Percentiles rank a stretch among this genome's conserved stretches.
phyloP scores from a whole-genome alignment of 495 filamentous ascomycete species.

The Clohesyomyces aquaticus region DNA sequence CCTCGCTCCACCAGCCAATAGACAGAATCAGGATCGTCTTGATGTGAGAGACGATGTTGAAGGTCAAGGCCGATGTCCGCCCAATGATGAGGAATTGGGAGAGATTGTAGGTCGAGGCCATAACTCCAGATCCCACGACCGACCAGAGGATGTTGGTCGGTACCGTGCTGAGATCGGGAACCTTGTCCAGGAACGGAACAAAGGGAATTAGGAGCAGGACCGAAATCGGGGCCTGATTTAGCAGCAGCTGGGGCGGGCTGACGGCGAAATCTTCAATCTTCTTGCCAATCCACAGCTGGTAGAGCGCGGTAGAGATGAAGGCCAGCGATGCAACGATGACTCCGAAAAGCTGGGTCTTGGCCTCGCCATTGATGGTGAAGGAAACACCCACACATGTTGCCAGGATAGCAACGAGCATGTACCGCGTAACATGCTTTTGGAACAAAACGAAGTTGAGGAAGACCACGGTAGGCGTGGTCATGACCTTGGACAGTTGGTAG shows the following conservation, averaged over 20 bases:
- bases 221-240: slow-evolving; percentile 50
- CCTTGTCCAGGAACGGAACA: slow-evolving; percentile 47
- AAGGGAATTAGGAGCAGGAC: slow-evolving; percentile 46
- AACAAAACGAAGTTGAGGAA: slow-evolving; percentile 48
- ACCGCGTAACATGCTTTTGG: slow-evolving; percentile 44
- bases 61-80: slow-evolving; percentile 41
- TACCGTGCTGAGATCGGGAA: slow-evolving; percentile 41
- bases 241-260: slow-evolving; percentile 45
- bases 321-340: slow-evolving; percentile 46
- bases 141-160: slow-evolving; percentile 44
- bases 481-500: slow-evolving; percentile 50
- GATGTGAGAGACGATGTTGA: slow-evolving; percentile 59
- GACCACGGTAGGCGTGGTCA: slow-evolving; percentile 49
- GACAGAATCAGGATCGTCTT: slow-evolving; percentile 57
- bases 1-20: slow-evolving; percentile 54
- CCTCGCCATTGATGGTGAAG: slow-evolving; percentile 41
- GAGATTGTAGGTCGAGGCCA: slow-evolving; percentile 44
- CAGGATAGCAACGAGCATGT: slow-evolving; percentile 40
- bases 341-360: slow-evolving; percentile 42
- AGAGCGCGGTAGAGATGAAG: slow-evolving; percentile 48
- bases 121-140: slow-evolving; percentile 44
- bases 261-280: slow-evolving; percentile 49
- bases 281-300: slow-evolving; percentile 52
- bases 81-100: slow-evolving; percentile 44
- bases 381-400: slow-evolving; percentile 38